Conservation (phyloP, 129 eudicot genomes). For the Scalesia atractyloides region DNA sequence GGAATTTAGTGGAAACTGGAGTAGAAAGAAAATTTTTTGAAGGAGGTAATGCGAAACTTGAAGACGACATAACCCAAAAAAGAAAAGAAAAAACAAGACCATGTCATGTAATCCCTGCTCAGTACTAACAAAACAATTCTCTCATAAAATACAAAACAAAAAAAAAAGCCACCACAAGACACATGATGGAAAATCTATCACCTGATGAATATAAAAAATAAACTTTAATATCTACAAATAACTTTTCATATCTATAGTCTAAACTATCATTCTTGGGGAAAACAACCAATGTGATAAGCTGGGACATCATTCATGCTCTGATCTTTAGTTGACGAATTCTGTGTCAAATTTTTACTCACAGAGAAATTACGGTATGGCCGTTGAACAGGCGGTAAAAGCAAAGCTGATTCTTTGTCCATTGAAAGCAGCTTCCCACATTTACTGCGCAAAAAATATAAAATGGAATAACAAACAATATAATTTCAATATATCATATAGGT, state of each 20-base stretch:
- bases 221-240: constrained; percentile 21
- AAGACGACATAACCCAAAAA: too few species aligned
- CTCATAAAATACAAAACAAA: background rate
- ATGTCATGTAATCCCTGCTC: too few species aligned
- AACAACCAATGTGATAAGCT: constrained; percentile 73
- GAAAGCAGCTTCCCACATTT: constrained; percentile 69
- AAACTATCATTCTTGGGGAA: constrained; percentile 48
- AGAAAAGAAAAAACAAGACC: too few species aligned
- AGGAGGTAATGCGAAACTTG: too few species aligned
- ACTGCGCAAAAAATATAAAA: constrained; percentile 42
- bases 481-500: background rate
- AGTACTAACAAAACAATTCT: background rate
- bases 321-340: constrained; percentile 33
- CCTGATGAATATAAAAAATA: constrained; percentile 6
- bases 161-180: background rate
- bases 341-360: constrained; percentile 29
- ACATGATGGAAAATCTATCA: background rate
- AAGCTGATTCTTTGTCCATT: constrained; percentile 73
- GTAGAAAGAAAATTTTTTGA: too few species aligned
- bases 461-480: constrained; percentile 4
- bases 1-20: too few species aligned
- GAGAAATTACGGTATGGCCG: constrained; percentile 53
- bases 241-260: constrained; percentile 12
- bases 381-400: constrained; percentile 71
- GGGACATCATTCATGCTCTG: constrained; percentile 30